Evolutionary conservation across 139 green algal species (phyloP).

Genomic region (Ettlia oleoabundans): DNA sequence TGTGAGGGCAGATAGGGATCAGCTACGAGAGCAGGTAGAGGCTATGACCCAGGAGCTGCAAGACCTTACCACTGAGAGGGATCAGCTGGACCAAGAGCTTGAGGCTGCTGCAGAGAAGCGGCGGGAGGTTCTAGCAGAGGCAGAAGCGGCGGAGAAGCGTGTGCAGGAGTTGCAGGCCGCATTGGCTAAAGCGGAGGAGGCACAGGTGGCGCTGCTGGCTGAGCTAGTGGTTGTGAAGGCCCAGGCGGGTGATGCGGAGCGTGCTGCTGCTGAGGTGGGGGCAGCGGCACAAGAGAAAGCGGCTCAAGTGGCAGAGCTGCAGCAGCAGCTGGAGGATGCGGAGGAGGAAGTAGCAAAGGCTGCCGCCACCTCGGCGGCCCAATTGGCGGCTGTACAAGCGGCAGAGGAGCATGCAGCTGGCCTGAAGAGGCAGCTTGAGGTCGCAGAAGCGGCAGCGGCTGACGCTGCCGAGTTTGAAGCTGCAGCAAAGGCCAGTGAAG

Average conservation of each 20-base stretch:
- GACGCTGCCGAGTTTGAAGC: not conserved
- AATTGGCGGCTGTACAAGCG: not conserved
- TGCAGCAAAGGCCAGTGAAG: not conserved
- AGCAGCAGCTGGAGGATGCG: not conserved
- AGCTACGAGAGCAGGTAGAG: constrained; percentile 11
- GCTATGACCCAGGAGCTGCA: not conserved
- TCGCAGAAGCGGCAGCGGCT: not conserved
- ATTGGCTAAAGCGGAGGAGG: not conserved
- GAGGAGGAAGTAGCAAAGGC: not conserved
- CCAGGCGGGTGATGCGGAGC: not conserved
- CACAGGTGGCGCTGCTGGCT: not conserved
- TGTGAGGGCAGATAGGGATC: not conserved
- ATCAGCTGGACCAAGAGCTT: not conserved
- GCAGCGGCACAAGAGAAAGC: not conserved
- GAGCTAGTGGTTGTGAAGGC: not conserved
- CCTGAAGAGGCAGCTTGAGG: not conserved
- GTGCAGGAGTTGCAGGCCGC: not conserved
- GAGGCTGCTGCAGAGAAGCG: not conserved
- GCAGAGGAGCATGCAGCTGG: not conserved
- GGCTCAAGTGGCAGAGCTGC: not conserved
- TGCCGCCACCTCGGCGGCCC: not conserved
- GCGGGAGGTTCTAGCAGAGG: not conserved
- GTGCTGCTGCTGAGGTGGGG: not conserved
- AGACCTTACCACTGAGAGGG: not conserved
- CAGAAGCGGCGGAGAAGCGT: not conserved